A percentile compares a stretch with the other conserved stretches of the same genome.
These are phyloP conservation scores for Ophiostoma fasciatum DNA, from an alignment of 2,329 filamentous ascomycete genomes.

Conservation along the genomic window DNA sequence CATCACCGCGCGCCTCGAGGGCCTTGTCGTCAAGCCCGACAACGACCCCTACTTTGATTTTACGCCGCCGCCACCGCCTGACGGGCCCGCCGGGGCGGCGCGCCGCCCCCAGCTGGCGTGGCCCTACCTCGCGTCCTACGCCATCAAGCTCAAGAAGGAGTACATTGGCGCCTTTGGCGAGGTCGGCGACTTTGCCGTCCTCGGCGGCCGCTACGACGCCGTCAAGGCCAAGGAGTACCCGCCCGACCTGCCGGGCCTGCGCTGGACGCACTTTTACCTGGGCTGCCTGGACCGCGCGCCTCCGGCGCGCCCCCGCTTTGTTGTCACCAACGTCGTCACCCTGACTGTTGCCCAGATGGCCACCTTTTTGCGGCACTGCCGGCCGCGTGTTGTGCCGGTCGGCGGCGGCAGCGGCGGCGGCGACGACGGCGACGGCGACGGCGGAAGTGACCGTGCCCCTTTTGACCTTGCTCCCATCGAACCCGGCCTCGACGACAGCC, in stretches of 20 bases:
- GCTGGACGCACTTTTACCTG: conserved; percentile 70
- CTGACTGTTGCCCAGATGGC: conserved; percentile 36
- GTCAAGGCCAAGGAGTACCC: conserved; percentile 40
- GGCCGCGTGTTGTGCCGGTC: conserved; percentile 23
- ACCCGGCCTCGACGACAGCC: conserved; percentile 25
- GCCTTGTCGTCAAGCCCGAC: conserved; percentile 67
- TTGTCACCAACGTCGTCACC: conserved; percentile 49
- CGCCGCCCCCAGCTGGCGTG: background rate
- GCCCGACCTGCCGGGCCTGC: conserved; percentile 32
- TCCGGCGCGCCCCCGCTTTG: conserved; percentile 39
- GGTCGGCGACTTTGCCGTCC: conserved; percentile 65
- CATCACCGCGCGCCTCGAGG: conserved; percentile 56
- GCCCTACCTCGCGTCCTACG: conserved; percentile 21
- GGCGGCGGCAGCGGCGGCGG: background rate
- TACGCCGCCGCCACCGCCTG: background rate
- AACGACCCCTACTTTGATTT: conserved; percentile 62
- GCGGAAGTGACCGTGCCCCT: background rate
- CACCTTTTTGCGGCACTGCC: conserved; percentile 32
- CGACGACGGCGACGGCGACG: background rate
- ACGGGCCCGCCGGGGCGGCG: background rate
- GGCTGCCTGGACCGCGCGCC: conserved; percentile 51
- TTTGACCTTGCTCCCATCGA: conserved; percentile 32
- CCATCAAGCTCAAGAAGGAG: conserved; percentile 80
- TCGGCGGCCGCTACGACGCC: conserved; percentile 60
- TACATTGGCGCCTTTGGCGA: conserved; percentile 69